Evolutionary conservation across 1,284 basidiomycete genomes (phyloP).

Genomic region (Moesziomyces antarcticus): DNA sequence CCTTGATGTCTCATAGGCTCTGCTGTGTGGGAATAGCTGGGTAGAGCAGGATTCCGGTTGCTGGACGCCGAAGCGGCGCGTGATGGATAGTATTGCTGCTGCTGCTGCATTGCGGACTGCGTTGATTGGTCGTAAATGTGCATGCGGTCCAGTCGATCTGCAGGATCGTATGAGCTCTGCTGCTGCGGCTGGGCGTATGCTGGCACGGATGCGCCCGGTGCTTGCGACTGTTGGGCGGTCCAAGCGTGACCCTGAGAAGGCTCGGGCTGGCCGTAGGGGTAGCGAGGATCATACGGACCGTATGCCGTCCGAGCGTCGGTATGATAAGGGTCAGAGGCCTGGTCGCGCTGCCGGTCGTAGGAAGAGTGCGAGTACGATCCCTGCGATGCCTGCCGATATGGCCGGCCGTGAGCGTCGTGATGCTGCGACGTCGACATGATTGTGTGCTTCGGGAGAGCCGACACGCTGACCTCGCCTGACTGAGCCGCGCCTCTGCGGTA

Average conservation of each 20-base stretch:
- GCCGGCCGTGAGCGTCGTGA: slow-evolving; percentile 21
- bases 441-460: neutral
- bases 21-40: neutral
- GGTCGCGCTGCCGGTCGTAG: neutral
- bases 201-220: neutral
- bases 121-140: neutral
- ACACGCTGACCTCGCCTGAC: too few species aligned
- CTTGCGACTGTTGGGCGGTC: neutral
- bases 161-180: neutral
- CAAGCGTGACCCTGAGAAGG: neutral
- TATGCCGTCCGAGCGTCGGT: slow-evolving; percentile 20
- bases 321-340: slow-evolving; percentile 17
- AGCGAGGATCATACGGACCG: slow-evolving; percentile 37
- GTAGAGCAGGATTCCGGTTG: neutral
- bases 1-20: neutral
- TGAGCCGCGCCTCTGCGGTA: too few species aligned
- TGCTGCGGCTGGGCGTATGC: neutral
- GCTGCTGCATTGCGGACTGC: neutral
- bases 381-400: slow-evolving; percentile 13
- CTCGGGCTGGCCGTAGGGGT: slow-evolving; percentile 13
- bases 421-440: slow-evolving; percentile 27
- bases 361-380: slow-evolving; percentile 6
- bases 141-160: neutral
- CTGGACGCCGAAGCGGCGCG: too few species aligned
- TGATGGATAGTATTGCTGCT: neutral